phyloP scores from a whole-genome alignment of 495 filamentous ascomycete species.

The Podospora australis region DNA sequence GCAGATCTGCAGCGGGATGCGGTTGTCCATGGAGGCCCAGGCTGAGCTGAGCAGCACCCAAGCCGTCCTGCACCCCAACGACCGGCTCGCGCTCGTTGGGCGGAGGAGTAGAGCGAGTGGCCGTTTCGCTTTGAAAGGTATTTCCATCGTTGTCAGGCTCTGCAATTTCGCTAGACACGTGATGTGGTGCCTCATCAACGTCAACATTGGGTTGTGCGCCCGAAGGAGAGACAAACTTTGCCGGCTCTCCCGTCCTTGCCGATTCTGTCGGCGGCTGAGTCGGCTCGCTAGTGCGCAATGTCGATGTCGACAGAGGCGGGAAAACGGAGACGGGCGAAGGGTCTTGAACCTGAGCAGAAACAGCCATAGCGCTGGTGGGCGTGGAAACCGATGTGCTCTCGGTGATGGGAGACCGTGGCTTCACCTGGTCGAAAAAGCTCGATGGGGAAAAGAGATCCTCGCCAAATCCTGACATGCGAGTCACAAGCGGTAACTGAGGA shows the following conservation, averaged over 20 bases:
- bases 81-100: slow-evolving; percentile 6
- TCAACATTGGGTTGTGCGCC: no score
- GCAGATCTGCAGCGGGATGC: slow-evolving; percentile 8
- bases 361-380: background rate
- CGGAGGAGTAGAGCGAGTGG: background rate
- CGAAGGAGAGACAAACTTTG: no score
- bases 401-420: slow-evolving; percentile 5
- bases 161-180: no score
- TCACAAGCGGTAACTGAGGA: slow-evolving; percentile 57
- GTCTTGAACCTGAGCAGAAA: background rate
- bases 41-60: slow-evolving; percentile 6
- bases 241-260: no score
- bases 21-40: slow-evolving; percentile 7
- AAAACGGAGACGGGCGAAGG: no score
- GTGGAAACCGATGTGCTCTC: background rate
- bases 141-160: no score
- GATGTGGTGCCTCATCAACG: no score
- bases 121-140: background rate
- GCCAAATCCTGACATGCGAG: slow-evolving; percentile 60
- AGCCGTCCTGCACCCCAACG: slow-evolving; percentile 7
- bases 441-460: slow-evolving; percentile 36
- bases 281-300: no score
- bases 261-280: no score
- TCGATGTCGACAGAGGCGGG: no score
- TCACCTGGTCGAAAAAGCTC: slow-evolving; percentile 7